Evolutionary conservation across 805 yeast species (phyloP).

Genomic region (Wickerhamiella nectarea): DNA sequence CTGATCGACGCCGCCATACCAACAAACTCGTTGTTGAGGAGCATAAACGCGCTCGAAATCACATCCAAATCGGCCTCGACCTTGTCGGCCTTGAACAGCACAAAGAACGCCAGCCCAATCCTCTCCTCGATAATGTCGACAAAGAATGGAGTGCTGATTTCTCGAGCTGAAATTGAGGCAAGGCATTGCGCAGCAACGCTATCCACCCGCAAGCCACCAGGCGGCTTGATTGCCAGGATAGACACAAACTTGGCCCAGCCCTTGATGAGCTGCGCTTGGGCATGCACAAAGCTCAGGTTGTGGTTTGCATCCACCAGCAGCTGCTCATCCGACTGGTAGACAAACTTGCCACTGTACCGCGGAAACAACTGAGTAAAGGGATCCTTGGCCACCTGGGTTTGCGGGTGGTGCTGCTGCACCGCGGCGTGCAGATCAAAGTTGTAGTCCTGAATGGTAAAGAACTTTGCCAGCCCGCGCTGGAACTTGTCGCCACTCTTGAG

Average conservation of each 20-base stretch:
- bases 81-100: slow-evolving; percentile 16
- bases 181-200: slow-evolving; percentile 37
- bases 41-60: not conserved
- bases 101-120: slow-evolving; percentile 50
- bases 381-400: not conserved
- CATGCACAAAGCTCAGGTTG: slow-evolving; percentile 46
- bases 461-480: not conserved
- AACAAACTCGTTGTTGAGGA: not conserved
- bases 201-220: slow-evolving; percentile 19
- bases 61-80: not conserved
- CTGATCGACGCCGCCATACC: slow-evolving; percentile 10
- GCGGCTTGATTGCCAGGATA: slow-evolving; percentile 33
- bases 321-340: slow-evolving; percentile 41
- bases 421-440: slow-evolving; percentile 5
- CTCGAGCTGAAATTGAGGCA: slow-evolving; percentile 35
- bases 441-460: slow-evolving; percentile 5
- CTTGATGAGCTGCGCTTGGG: slow-evolving; percentile 58
- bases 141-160: slow-evolving; percentile 36
- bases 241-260: slow-evolving; percentile 69
- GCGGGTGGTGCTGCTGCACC: not conserved
- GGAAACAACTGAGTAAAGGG: slow-evolving; percentile 2
- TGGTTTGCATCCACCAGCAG: slow-evolving; percentile 34
- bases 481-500: not conserved
- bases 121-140: slow-evolving; percentile 45
- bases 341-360: slow-evolving; percentile 38